Evolutionary conservation across 2,329 filamentous ascomycete species (phyloP).

Genomic region (Botryosphaeria dothidea): DNA sequence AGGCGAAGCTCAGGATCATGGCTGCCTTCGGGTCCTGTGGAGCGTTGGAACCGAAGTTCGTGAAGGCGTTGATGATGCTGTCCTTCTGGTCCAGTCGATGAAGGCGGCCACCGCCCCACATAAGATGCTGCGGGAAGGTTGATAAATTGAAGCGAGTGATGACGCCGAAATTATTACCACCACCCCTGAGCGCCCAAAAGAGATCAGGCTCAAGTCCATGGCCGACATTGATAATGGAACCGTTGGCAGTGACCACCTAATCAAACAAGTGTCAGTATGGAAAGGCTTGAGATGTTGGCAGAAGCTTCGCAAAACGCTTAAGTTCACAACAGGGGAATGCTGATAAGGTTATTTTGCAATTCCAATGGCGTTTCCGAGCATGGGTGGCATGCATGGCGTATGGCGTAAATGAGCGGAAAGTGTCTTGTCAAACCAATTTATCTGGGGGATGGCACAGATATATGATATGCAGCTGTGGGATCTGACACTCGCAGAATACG

Average conservation of each 20-base stretch:
- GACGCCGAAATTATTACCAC: conserved; percentile 36
- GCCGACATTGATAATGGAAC: conserved; percentile 33
- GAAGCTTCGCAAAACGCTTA: not conserved
- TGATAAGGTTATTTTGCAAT: not conserved
- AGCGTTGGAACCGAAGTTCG: conserved; percentile 29
- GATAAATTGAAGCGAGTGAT: conserved; percentile 28
- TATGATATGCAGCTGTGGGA: not conserved
- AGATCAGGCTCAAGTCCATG: conserved; percentile 28
- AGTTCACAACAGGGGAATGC: not conserved
- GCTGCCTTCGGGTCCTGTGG: conserved; percentile 27
- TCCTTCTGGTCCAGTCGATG: conserved; percentile 22
- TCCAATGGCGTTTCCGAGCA: not conserved
- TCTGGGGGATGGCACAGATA: not conserved
- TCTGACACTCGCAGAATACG: not conserved
- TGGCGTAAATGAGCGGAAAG: not conserved
- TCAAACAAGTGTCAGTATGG: conserved; percentile 14
- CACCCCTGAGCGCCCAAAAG: conserved; percentile 41
- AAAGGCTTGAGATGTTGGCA: conserved; percentile 19
- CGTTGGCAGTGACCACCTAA: conserved; percentile 32
- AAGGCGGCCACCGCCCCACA: conserved; percentile 31
- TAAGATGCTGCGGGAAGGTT: conserved; percentile 25
- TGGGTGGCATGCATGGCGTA: not conserved
- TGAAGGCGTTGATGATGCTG: conserved; percentile 28
- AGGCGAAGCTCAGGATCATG: conserved; percentile 31
- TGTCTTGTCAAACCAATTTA: not conserved